Percentiles rank a stretch among this genome's conserved stretches.
Evolutionary conservation across 345 rosid genomes (phyloP).

Genomic region (Hirschfeldia incana): DNA sequence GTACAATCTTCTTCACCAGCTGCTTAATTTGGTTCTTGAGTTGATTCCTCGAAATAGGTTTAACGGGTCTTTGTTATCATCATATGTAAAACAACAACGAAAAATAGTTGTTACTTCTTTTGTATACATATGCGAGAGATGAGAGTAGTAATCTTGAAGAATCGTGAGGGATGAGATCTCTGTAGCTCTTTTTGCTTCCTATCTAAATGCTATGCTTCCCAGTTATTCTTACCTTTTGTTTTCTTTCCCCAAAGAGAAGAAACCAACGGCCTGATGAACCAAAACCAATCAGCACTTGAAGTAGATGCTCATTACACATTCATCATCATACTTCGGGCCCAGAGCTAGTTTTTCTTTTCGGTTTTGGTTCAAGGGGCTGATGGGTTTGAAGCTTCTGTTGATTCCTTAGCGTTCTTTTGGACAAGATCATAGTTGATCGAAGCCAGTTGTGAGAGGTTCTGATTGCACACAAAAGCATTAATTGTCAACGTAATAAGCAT

Average conservation of each 20-base stretch:
- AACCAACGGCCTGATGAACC: neutral
- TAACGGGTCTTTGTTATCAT: neutral
- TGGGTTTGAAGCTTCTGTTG: conserved; percentile 52
- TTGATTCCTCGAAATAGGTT: neutral
- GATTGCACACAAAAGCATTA: conserved; percentile 3
- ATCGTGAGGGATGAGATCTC: conserved; percentile 12
- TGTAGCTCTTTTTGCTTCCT: conserved; percentile 30
- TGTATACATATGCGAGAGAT: conserved; percentile 11
- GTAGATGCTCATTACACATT: conserved; percentile 15
- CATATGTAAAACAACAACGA: neutral
- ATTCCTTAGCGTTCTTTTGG: conserved; percentile 55
- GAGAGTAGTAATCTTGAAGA: neutral
- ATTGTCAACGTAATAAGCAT: neutral
- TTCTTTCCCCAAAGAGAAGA: conserved; percentile 5
- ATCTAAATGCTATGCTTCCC: conserved; percentile 34
- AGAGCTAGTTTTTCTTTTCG: neutral
- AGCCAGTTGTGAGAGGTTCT: conserved; percentile 92
- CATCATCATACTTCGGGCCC: conserved; percentile 24
- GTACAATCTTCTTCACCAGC: neutral
- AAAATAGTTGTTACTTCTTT: neutral
- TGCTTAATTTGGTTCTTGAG: neutral
- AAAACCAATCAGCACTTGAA: conserved; percentile 9
- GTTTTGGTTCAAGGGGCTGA: conserved; percentile 28
- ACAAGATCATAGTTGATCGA: conserved; percentile 87
- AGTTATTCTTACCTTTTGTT: conserved; percentile 6